Conservation (phyloP, 2,329 filamentous ascomycete genomes). For the Monilinia fructigena region DNA sequence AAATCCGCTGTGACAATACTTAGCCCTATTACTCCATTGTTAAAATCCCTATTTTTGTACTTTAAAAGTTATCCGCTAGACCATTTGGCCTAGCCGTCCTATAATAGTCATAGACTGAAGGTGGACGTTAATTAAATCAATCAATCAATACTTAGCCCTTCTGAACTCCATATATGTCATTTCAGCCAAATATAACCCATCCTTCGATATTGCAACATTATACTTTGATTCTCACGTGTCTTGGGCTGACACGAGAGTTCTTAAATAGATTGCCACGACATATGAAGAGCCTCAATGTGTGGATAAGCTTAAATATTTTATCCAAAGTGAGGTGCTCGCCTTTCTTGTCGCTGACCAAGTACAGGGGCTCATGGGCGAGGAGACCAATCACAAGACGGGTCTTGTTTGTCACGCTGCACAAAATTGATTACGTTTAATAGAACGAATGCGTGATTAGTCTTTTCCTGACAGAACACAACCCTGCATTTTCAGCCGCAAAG, state of each 20-base stretch:
- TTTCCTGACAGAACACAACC: background rate
- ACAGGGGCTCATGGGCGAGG: background rate
- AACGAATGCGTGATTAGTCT: background rate
- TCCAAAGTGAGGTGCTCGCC: background rate
- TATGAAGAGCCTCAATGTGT: conserved; percentile 6
- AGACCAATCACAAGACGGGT: conserved; percentile 1
- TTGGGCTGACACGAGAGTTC: conserved; percentile 3
- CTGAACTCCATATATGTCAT: background rate
- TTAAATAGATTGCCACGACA: conserved; percentile 1
- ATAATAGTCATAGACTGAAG: too few species aligned
- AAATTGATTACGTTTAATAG: conserved; percentile 14
- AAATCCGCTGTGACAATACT: background rate
- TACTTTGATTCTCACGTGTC: background rate
- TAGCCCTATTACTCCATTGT: too few species aligned
- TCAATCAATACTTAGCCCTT: background rate
- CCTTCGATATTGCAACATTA: background rate
- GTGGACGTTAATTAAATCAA: too few species aligned
- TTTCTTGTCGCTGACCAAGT: conserved; percentile 1
- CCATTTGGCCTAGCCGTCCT: too few species aligned
- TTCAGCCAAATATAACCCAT: background rate
- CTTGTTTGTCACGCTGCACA: background rate
- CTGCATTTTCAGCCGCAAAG: conserved; percentile 16
- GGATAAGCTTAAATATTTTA: conserved; percentile 3
- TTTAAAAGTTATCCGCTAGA: too few species aligned
- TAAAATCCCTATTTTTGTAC: too few species aligned